These are phyloP conservation scores for Aphanomyces astaci DNA, from an alignment of 352 stramenopile genomes.

Conservation along the genomic window DNA sequence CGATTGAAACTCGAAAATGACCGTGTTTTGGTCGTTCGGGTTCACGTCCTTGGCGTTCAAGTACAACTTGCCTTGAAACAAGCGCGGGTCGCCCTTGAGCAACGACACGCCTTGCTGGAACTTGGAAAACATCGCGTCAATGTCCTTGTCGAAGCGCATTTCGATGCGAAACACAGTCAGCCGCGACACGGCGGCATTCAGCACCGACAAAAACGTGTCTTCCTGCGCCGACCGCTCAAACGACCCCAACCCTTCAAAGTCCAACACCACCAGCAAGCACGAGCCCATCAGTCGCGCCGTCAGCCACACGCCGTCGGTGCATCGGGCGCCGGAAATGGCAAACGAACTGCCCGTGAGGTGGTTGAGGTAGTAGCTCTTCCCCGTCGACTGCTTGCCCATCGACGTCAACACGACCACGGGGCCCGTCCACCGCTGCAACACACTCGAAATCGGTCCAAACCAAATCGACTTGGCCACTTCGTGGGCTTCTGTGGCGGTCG, in stretches of 20 bases:
- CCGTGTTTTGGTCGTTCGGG: constrained; percentile 42
- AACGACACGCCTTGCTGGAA: constrained; percentile 63
- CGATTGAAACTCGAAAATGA: constrained; percentile 40
- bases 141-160: constrained; percentile 71
- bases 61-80: constrained; percentile 54
- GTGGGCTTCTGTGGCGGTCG: background rate
- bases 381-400: constrained; percentile 56
- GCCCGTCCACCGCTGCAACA: constrained; percentile 17
- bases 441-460: constrained; percentile 20
- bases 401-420: constrained; percentile 32
- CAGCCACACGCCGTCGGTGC: constrained; percentile 22
- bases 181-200: constrained; percentile 62
- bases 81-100: constrained; percentile 45
- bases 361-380: constrained; percentile 75
- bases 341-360: constrained; percentile 67
- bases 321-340: constrained; percentile 25
- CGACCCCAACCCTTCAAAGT: constrained; percentile 69
- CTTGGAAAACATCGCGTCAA: constrained; percentile 51
- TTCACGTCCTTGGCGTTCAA: constrained; percentile 77
- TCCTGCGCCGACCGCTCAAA: constrained; percentile 70
- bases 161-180: constrained; percentile 71
- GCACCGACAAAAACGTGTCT: constrained; percentile 60
- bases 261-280: constrained; percentile 56
- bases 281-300: constrained; percentile 17
- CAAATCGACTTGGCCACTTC: constrained; percentile 18